Evolutionary conservation across 1,139 yeast genomes (phyloP).

Genomic region (Protomyces arabidopsidicola): DNA sequence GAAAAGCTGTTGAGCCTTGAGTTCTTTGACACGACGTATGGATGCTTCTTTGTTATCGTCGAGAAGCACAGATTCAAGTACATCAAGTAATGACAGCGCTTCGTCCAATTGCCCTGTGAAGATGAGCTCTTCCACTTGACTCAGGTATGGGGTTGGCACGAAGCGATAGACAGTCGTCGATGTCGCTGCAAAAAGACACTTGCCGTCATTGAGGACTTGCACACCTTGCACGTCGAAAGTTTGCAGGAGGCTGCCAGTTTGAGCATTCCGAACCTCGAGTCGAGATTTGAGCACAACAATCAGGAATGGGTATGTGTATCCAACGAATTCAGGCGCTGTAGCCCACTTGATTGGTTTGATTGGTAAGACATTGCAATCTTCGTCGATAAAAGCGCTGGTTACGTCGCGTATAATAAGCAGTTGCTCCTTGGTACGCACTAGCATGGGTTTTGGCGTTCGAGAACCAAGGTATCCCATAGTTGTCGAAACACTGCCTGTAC

Average conservation of each 20-base stretch:
- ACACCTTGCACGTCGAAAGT: constrained; percentile 29
- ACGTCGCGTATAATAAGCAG: constrained; percentile 37
- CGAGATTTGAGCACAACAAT: constrained; percentile 34
- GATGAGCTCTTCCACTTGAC: constrained; percentile 38
- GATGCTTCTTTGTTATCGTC: constrained; percentile 39
- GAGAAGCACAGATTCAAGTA: constrained; percentile 40
- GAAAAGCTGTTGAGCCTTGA: constrained; percentile 44
- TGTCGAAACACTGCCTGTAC: constrained; percentile 30
- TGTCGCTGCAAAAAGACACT: constrained; percentile 35
- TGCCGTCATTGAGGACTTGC: constrained; percentile 30
- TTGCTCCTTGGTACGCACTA: constrained; percentile 31
- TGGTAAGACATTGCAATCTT: constrained; percentile 33
- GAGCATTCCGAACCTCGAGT: constrained; percentile 31
- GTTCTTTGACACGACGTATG: constrained; percentile 47
- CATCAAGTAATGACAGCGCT: constrained; percentile 46
- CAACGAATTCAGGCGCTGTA: constrained; percentile 36
- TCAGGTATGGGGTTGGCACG: constrained; percentile 36
- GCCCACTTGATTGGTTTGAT: constrained; percentile 34
- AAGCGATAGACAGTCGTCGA: constrained; percentile 36
- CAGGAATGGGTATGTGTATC: constrained; percentile 39
- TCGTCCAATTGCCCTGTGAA: constrained; percentile 38
- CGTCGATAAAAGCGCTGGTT: constrained; percentile 34
- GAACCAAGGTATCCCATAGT: constrained; percentile 31
- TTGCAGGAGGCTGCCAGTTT: constrained; percentile 30
- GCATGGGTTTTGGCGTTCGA: constrained; percentile 30